These are phyloP conservation scores for Aspergillus intermedius DNA, from an alignment of 2,329 filamentous ascomycete species.

Conservation along the genomic window DNA sequence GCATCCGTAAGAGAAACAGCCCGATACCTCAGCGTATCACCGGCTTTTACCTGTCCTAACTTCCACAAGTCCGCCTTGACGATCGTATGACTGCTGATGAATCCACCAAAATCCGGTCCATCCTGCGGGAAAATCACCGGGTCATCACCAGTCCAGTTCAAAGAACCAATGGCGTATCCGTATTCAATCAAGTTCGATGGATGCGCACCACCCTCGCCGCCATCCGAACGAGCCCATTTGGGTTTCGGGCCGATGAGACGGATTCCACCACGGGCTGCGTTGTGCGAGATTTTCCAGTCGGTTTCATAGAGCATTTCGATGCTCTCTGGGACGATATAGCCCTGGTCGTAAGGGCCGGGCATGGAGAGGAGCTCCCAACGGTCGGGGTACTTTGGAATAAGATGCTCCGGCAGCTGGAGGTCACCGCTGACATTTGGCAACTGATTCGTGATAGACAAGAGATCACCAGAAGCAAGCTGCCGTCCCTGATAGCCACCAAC, in stretches of 20 bases:
- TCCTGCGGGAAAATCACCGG: conserved; percentile 56
- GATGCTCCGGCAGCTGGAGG: conserved; percentile 36
- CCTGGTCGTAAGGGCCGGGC: conserved; percentile 52
- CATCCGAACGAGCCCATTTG: conserved; percentile 53
- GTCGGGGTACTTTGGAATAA: conserved; percentile 45
- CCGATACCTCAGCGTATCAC: conserved; percentile 48
- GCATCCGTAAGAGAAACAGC: conserved; percentile 49
- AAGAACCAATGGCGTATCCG: conserved; percentile 52
- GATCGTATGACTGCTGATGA: conserved; percentile 51
- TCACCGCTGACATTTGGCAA: conserved; percentile 27
- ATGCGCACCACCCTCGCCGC: conserved; percentile 58
- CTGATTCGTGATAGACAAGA: conserved; percentile 42
- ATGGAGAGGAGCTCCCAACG: conserved; percentile 51
- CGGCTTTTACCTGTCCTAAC: conserved; percentile 55
- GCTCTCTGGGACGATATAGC: conserved; percentile 46
- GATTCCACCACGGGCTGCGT: conserved; percentile 55
- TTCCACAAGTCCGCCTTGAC: conserved; percentile 56
- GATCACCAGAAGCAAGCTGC: conserved; percentile 48
- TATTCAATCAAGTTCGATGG: conserved; percentile 56
- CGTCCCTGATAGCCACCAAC: conserved; percentile 57
- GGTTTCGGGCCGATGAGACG: conserved; percentile 54
- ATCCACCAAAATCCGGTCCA: conserved; percentile 56
- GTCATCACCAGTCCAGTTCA: conserved; percentile 58
- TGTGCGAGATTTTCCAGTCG: conserved; percentile 57
- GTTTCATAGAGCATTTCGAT: conserved; percentile 53